Percentiles rank a stretch among this genome's conserved stretches.
Conservation (phyloP, 805 yeast genomes). For the Brettanomyces bruxellensis region DNA sequence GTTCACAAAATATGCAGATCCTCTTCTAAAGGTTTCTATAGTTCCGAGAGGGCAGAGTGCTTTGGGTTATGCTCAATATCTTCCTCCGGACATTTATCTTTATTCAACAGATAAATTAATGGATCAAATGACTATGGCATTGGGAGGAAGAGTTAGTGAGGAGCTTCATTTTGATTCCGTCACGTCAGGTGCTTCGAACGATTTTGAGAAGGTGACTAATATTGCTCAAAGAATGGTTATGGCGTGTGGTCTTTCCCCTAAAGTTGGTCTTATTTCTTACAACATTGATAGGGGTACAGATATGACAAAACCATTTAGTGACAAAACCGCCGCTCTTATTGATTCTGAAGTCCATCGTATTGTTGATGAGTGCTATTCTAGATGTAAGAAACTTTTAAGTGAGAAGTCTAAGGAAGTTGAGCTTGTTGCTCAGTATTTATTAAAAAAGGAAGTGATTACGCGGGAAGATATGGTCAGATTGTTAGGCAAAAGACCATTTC, state of each 20-base stretch:
- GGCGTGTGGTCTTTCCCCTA: slow-evolving; percentile 78
- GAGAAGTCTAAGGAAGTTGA: slow-evolving; percentile 56
- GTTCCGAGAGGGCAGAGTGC: slow-evolving; percentile 95
- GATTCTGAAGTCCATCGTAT: slow-evolving; percentile 63
- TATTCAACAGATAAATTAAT: slow-evolving; percentile 65
- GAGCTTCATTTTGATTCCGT: slow-evolving; percentile 82
- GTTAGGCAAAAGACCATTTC: slow-evolving; percentile 71
- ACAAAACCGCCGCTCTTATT: slow-evolving; percentile 56
- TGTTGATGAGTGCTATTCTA: slow-evolving; percentile 53
- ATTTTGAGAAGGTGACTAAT: slow-evolving; percentile 81
- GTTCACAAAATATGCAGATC: slow-evolving; percentile 83
- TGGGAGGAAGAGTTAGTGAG: slow-evolving; percentile 90
- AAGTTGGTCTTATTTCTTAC: slow-evolving; percentile 54
- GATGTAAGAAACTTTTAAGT: slow-evolving; percentile 45
- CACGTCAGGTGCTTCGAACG: slow-evolving; percentile 89
- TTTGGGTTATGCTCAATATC: slow-evolving; percentile 89
- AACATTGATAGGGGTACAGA: slow-evolving; percentile 42
- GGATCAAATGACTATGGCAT: slow-evolving; percentile 88
- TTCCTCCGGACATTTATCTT: slow-evolving; percentile 83
- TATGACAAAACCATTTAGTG: slow-evolving; percentile 60
- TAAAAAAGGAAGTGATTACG: slow-evolving; percentile 67
- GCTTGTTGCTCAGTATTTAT: slow-evolving; percentile 65
- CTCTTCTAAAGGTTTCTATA: slow-evolving; percentile 84
- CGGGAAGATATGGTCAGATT: slow-evolving; percentile 73
- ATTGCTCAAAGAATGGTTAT: slow-evolving; percentile 89